A percentile compares a stretch with the other conserved stretches of the same genome.
Conservation (phyloP, 2,329 filamentous ascomycete species). For the Aspergillus glaucus region DNA sequence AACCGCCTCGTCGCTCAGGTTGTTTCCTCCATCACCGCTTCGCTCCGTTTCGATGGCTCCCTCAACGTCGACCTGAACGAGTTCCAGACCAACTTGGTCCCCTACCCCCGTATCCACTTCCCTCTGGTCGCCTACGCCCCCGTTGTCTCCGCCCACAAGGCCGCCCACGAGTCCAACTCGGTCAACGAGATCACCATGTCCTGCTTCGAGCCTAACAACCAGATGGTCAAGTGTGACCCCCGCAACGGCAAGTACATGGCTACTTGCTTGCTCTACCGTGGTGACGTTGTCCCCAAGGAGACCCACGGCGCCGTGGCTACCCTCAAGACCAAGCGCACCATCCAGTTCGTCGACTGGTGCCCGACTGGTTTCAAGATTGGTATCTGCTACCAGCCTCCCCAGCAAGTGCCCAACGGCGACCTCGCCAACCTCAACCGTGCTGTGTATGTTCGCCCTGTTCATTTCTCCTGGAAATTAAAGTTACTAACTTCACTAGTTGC, state of each 20-base stretch:
- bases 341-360: slow-evolving; percentile 99
- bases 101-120: slow-evolving; percentile 99
- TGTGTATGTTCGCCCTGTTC: slow-evolving; percentile 60
- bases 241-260: slow-evolving; percentile 99
- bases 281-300: slow-evolving; percentile 96
- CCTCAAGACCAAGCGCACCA: slow-evolving; percentile 98
- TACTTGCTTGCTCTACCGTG: slow-evolving; percentile 94
- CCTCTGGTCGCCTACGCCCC: slow-evolving; percentile 94
- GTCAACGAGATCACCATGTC: slow-evolving; percentile 98
- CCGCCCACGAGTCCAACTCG: slow-evolving; percentile 94
- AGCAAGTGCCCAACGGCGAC: slow-evolving; percentile 94
- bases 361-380: slow-evolving; percentile 99
- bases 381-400: slow-evolving; percentile 98
- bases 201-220: slow-evolving; percentile 99
- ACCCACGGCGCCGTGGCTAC: slow-evolving; percentile 86
- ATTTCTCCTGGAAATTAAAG: slow-evolving; percentile 10
- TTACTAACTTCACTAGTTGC: slow-evolving; percentile 54
- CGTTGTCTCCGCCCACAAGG: slow-evolving; percentile 90
- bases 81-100: slow-evolving; percentile 99
- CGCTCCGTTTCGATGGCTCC: slow-evolving; percentile 95
- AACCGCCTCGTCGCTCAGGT: slow-evolving; percentile 99
- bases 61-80: slow-evolving; percentile 99
- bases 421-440: slow-evolving; percentile 96
- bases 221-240: slow-evolving; percentile 99
- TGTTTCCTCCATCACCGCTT: slow-evolving; percentile 96